Percentiles rank a stretch among this genome's conserved stretches.
Evolutionary conservation across 257 asterid genomes (phyloP).

Genomic region (Solanum lignicaule): DNA sequence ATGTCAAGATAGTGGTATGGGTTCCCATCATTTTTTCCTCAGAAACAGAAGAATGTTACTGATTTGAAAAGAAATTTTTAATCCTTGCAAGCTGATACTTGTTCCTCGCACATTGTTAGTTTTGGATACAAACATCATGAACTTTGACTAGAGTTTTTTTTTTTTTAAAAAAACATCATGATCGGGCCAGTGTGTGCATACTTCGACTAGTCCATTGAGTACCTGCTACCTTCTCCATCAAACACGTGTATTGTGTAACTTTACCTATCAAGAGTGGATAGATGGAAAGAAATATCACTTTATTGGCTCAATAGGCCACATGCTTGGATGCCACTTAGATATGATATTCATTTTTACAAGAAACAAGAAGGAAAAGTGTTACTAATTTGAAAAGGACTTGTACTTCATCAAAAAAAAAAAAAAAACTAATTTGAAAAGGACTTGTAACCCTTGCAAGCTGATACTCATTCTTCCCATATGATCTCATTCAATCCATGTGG

Average conservation of each 20-base stretch:
- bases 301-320: not conserved
- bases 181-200: not conserved
- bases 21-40: not conserved
- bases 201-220: not conserved
- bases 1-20: not conserved
- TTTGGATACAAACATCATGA: not conserved
- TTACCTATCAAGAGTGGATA: not conserved
- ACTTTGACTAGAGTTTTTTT: not conserved
- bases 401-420: too few relatives aligned
- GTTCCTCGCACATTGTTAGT: not conserved
- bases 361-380: not conserved
- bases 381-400: not conserved
- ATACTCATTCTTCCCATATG: not conserved
- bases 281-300: not conserved
- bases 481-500: not conserved
- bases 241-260: too few relatives aligned
- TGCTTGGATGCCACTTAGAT: not conserved
- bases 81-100: not conserved
- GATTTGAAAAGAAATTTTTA: not conserved
- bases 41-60: not conserved
- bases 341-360: not conserved
- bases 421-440: not conserved
- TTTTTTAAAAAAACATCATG: not conserved
- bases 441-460: not conserved
- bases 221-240: not conserved